phyloP scores from a whole-genome alignment of 2,329 filamentous ascomycete species.

The Alternaria burnsii region DNA sequence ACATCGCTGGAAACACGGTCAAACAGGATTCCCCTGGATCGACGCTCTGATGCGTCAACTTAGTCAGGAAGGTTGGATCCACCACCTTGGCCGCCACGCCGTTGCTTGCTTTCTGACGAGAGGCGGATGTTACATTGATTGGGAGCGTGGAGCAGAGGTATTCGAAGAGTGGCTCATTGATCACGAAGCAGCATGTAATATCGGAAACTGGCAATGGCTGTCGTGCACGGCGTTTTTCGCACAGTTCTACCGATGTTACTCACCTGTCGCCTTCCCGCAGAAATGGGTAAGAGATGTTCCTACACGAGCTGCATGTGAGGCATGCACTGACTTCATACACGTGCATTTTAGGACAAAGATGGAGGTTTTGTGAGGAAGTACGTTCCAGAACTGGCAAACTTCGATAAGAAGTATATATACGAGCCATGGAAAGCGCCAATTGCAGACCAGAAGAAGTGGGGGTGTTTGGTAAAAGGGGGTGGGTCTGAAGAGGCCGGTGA shows the following conservation, averaged over 20 bases:
- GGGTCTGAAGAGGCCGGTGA: conserved; percentile 41
- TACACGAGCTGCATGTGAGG: too few species aligned
- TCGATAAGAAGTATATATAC: conserved; percentile 76
- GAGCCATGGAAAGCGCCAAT: conserved; percentile 80
- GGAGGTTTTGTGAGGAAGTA: conserved; percentile 71
- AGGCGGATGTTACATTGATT: conserved; percentile 79
- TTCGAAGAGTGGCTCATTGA: conserved; percentile 81
- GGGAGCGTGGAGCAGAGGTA: conserved; percentile 80
- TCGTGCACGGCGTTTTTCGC: conserved; percentile 78
- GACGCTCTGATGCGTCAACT: conserved; percentile 83
- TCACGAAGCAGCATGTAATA: conserved; percentile 77
- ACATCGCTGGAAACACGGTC: conserved; percentile 71
- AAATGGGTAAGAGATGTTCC: conserved; percentile 62
- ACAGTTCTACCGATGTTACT: conserved; percentile 76
- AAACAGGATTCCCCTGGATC: conserved; percentile 82
- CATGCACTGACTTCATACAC: too few species aligned
- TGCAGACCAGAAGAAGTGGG: conserved; percentile 72
- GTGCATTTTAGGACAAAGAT: conserved; percentile 61
- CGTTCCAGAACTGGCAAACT: conserved; percentile 70
- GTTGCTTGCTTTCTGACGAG: conserved; percentile 83
- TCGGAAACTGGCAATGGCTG: conserved; percentile 82
- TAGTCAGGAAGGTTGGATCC: conserved; percentile 76
- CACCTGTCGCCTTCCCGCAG: conserved; percentile 74
- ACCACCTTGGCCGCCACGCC: conserved; percentile 79
- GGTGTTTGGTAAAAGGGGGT: conserved; percentile 66